Evolutionary conservation across 208 protist species (phyloP).

Genomic region (Leishmania amazonensis): DNA sequence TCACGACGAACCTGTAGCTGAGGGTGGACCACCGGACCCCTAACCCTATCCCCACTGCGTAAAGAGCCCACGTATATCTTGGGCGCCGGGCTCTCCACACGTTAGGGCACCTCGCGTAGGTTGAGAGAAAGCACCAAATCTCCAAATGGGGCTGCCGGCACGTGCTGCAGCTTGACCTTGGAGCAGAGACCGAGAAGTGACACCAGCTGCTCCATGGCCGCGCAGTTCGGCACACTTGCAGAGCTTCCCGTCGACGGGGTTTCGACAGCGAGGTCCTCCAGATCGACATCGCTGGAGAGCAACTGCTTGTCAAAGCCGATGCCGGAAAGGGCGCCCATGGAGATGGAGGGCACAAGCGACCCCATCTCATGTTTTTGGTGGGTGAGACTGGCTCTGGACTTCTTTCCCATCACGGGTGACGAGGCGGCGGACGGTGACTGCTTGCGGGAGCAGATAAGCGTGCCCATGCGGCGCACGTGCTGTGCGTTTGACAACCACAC

Average conservation of each 20-base stretch:
- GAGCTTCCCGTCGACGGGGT: background rate
- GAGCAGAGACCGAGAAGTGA: constrained; percentile 31
- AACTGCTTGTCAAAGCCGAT: constrained; percentile 19
- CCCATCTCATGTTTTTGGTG: constrained; percentile 3
- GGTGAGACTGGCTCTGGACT: background rate
- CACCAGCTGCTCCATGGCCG: constrained; percentile 25
- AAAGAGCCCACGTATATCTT: background rate
- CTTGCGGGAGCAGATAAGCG: constrained; percentile 18
- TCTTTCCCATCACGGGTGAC: constrained; percentile 2
- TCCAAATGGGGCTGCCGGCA: constrained; percentile 25
- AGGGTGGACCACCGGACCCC: background rate
- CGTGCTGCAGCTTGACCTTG: constrained; percentile 29
- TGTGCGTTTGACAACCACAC: constrained; percentile 25
- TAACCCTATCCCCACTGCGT: background rate
- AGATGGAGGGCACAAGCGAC: constrained; percentile 23
- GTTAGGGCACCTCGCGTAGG: constrained; percentile 13
- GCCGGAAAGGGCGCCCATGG: constrained; percentile 21
- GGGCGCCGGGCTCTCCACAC: background rate
- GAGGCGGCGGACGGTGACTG: constrained; percentile 8
- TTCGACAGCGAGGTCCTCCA: constrained; percentile 23
- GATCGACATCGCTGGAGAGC: constrained; percentile 23
- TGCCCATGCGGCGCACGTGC: constrained; percentile 35
- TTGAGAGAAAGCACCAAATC: constrained; percentile 35
- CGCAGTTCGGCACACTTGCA: background rate
- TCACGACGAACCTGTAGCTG: background rate